phyloP scores from a whole-genome alignment of 805 yeast genomes.

The Metschnikowia arizonensis region DNA sequence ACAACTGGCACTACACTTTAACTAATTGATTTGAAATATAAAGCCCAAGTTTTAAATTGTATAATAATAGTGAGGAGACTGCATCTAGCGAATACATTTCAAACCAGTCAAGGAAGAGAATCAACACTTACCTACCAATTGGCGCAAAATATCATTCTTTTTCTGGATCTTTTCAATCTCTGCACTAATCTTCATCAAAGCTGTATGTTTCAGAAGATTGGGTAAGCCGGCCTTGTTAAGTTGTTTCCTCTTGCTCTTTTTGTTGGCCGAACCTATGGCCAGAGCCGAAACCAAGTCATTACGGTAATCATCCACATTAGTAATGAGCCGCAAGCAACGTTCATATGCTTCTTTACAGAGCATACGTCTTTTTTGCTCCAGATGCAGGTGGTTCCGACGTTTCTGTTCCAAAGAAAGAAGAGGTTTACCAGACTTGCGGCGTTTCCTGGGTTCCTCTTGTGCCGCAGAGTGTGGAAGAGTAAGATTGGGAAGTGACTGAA shows the following conservation, averaged over 20 bases:
- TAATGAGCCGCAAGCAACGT: slow-evolving; percentile 37
- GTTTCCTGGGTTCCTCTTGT: slow-evolving; percentile 14
- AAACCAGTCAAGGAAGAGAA: too few relatives aligned
- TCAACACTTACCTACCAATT: slow-evolving; percentile 16
- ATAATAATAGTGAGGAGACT: too few relatives aligned
- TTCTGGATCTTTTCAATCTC: slow-evolving; percentile 34
- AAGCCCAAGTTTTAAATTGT: too few relatives aligned
- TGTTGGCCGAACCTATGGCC: slow-evolving; percentile 15
- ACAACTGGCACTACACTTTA: too few relatives aligned
- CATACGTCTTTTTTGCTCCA: slow-evolving; percentile 43
- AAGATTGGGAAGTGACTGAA: too few relatives aligned
- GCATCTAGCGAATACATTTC: too few relatives aligned
- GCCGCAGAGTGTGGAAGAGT: slow-evolving; percentile 25
- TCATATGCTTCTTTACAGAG: slow-evolving; percentile 44
- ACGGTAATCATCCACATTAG: slow-evolving; percentile 37
- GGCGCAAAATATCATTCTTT: slow-evolving; percentile 32
- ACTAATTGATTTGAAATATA: too few relatives aligned
- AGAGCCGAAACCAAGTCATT: slow-evolving; percentile 26
- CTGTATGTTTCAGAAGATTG: slow-evolving; percentile 41
- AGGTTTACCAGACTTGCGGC: slow-evolving; percentile 35
- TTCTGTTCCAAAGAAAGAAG: slow-evolving; percentile 38
- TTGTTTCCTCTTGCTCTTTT: slow-evolving; percentile 36
- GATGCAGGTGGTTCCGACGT: slow-evolving; percentile 38
- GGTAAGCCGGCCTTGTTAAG: slow-evolving; percentile 44
- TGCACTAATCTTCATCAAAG: slow-evolving; percentile 36